Conservation (phyloP, 225 moss, liverwort and hornwort species). For the Physcomitrellopsis africana region DNA sequence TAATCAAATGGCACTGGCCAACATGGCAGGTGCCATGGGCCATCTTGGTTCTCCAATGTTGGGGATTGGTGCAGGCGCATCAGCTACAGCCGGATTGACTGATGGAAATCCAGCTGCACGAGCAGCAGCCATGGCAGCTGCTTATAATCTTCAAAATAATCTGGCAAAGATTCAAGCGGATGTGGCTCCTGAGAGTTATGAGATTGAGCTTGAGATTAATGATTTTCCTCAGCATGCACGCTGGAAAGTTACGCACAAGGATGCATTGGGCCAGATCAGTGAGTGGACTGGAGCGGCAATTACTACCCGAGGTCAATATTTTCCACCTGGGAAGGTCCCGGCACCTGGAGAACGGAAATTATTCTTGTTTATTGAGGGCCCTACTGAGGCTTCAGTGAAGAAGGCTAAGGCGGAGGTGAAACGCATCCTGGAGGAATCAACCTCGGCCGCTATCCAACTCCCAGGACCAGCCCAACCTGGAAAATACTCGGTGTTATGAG, state of each 20-base stretch:
- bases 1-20: conserved; percentile 67
- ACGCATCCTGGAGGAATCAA: conserved; percentile 98
- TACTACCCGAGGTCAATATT: conserved; percentile 95
- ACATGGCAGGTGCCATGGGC: conserved; percentile 88
- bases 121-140: conserved; percentile 93
- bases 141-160: conserved; percentile 91
- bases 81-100: conserved; percentile 56
- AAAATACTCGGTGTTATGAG: conserved; percentile 96
- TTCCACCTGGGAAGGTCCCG: conserved; percentile 91
- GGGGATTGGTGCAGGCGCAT: conserved; percentile 55
- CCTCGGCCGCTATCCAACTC: conserved; percentile 89
- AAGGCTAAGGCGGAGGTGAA: conserved; percentile 99
- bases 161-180: conserved; percentile 98
- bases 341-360: conserved; percentile 94
- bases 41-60: conserved; percentile 72
- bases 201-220: conserved; percentile 95
- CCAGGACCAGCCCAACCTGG: conserved; percentile 98
- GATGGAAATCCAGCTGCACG: conserved; percentile 85
- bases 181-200: conserved; percentile 93
- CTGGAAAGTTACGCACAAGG: conserved; percentile 99
- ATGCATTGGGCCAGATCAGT: conserved; percentile 98
- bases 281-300: conserved; percentile 99
- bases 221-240: conserved; percentile 98
- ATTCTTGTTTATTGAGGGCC: conserved; percentile 96
- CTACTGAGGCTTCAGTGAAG: conserved; percentile 95